Base-by-base conservation (phyloP, 345 rosid species). In the Odontarrhena argentea region DNA sequence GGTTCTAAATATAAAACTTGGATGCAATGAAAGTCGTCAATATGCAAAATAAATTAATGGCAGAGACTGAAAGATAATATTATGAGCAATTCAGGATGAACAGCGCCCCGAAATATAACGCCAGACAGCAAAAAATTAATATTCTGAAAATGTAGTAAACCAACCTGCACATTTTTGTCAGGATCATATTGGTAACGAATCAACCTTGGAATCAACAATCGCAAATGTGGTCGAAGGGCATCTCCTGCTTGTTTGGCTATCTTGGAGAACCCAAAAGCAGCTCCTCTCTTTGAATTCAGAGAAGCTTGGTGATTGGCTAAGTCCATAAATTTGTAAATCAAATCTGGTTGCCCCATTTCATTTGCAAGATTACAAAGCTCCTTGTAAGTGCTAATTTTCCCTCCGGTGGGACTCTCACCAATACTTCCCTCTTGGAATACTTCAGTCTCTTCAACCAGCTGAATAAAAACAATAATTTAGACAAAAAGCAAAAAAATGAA, bases 211-310 rank as follows among this genome's bases (percentile, higher is more conserved):
- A 93, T 83, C 87, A 93, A 82, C 60, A 76, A 78, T 25, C 62
- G 77, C 58, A 93, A 78, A 75, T 90, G 96, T 34, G 98, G 98
- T 77, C 77, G 83, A 70, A 93, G 92, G 58, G 97, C 98, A 82
- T 93, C 97, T 76, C 97, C 98, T 41, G 98, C 98, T 84, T 87
- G 97, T 77, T 90, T 93, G 69, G 98, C 97, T 77, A 93, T 90
- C 79, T 85, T 93, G 57, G 97, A 88, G 79, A 90, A 90, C 58
- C 97, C 97, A 84, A 87, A 93, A 77, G 98, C 98, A 78, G 97
- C 97, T 77, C 98, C 98, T 73, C 97, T 85, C 72, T 86, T 93
- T 7, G 94, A 86, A 80, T 90, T 83, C 63, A 90, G 79, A 71
- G 97, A 84, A 51, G 90, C 87, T 78, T 93, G 97, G 72, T 90